Base-by-base conservation (phyloP, 768 basidiomycete genomes). In the Chiua virens region DNA sequence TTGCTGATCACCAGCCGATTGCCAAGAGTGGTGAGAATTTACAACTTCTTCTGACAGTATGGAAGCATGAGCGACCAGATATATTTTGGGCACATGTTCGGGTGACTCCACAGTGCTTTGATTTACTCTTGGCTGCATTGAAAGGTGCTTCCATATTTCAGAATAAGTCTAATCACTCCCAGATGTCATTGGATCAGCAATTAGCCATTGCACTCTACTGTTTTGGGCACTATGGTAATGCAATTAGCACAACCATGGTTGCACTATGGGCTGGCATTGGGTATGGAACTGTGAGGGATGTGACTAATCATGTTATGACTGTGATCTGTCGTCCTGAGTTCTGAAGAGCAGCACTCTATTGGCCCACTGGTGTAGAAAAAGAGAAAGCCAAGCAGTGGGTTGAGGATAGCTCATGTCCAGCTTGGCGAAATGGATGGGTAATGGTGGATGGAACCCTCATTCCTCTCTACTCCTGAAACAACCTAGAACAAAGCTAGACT, bases 401-500 rank as follows among this genome's bases (percentile, higher is more conserved):
- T 2, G 62, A 70, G 32, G 35, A 47, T 5, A 59, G 65, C 20
- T 71, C 69, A 1, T 77, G 75, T 39, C 23, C 15, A 30, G 46
- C 58, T 3, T 77, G 72, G 74, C 44, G 67, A 1, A 25, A 72
- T 52, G 73, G 73, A 1, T 77, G 69, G 68, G 66, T 58, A 32
- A 49, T 75, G 46, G 71, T 75, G 39, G 74, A 76, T 59, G 74
- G 75, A 2, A 77, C 72, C 10, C 49, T 75, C 7, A 56, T 77
- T 0, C 67, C 71, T 7, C 61, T 76, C 6, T 49, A 47, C n/a
- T 50, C 57, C n/a, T n/a, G n/a, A n/a, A n/a, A n/a, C n/a, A n/a
- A n/a, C n/a, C n/a, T n/a, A n/a, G n/a, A n/a, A n/a, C n/a, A n/a
- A n/a, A n/a, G n/a, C n/a, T n/a, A n/a, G n/a, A n/a, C n/a, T n/a